These are phyloP conservation scores for Gnomoniopsis sp. DNA, from an alignment of 2,329 filamentous ascomycete genomes.

Conservation along the genomic window DNA sequence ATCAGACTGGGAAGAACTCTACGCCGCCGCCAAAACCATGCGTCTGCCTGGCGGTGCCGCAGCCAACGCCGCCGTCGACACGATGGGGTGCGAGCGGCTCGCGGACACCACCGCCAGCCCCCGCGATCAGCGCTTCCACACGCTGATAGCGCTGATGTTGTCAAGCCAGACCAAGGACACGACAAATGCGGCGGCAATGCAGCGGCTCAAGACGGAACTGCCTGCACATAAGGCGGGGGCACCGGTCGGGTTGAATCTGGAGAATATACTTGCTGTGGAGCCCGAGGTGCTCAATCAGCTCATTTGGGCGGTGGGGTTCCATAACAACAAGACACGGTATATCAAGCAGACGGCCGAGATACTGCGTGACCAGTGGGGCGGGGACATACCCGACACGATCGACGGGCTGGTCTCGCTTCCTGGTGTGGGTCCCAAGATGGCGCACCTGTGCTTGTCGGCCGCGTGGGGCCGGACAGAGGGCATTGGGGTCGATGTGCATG, in stretches of 20 bases:
- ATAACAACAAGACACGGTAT: conserved; percentile 86
- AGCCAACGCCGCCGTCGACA: conserved; percentile 84
- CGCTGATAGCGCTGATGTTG: conserved; percentile 83
- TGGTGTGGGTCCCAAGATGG: conserved; percentile 94
- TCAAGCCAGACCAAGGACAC: conserved; percentile 93
- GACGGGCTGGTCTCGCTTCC: conserved; percentile 73
- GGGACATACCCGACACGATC: conserved; percentile 78
- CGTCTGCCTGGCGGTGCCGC: conserved; percentile 51
- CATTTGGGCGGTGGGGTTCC: conserved; percentile 84
- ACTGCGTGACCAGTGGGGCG: conserved; percentile 64
- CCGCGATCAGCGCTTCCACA: conserved; percentile 73
- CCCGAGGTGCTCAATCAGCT: conserved; percentile 65
- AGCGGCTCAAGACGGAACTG: conserved; percentile 71
- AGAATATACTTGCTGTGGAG: conserved; percentile 72
- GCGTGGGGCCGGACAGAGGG: conserved; percentile 63
- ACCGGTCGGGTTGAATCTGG: conserved; percentile 61
- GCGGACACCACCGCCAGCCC: conserved; percentile 50
- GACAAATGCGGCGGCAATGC: conserved; percentile 81
- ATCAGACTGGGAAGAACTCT: conserved; percentile 80
- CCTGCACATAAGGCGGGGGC: conserved; percentile 45
- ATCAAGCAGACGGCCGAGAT: conserved; percentile 74
- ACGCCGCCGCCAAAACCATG: conserved; percentile 75
- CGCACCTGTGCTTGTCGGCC: conserved; percentile 78
- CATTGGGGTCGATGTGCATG: conserved; percentile 92
- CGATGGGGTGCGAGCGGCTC: conserved; percentile 88